A percentile compares a stretch with the other conserved stretches of the same genome.
Evolutionary conservation across 2,329 filamentous ascomycete genomes (phyloP).

Genomic region (Penicillium concentricum): DNA sequence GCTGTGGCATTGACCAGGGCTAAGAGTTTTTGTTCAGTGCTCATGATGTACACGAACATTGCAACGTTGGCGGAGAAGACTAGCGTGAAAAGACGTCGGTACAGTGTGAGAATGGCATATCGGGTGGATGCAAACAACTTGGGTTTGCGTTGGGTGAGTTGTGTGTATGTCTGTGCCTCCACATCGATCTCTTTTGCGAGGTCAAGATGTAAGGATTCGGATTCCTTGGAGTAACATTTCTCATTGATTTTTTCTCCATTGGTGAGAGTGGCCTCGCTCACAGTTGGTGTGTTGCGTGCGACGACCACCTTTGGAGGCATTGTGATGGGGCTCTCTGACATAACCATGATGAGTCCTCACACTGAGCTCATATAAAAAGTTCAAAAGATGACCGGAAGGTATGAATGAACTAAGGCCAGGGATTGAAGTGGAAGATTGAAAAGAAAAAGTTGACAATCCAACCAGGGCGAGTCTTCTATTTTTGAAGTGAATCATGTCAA

Average conservation of each 20-base stretch:
- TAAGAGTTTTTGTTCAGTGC: constrained; percentile 35
- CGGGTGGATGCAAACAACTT: constrained; percentile 33
- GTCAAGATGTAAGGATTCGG: not conserved
- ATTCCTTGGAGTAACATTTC: constrained; percentile 12
- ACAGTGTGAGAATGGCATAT: constrained; percentile 41
- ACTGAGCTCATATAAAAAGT: constrained; percentile 4
- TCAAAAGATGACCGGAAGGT: constrained; percentile 18
- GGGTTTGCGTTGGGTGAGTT: constrained; percentile 20
- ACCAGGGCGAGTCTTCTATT: constrained; percentile 9
- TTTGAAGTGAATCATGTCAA: constrained; percentile 5
- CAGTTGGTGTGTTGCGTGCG: constrained; percentile 1
- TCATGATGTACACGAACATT: constrained; percentile 39
- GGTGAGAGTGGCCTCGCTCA: constrained; percentile 22
- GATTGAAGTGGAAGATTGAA: not conserved
- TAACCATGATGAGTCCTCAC: constrained; percentile 5
- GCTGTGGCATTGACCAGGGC: constrained; percentile 45
- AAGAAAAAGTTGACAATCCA: constrained; percentile 18
- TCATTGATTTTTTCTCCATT: constrained; percentile 18
- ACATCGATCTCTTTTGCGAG: constrained; percentile 19
- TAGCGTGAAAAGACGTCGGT: constrained; percentile 45
- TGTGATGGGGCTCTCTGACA: constrained; percentile 19
- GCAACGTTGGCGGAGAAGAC: constrained; percentile 42
- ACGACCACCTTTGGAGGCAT: constrained; percentile 6
- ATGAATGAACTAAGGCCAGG: not conserved
- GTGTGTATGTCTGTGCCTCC: constrained; percentile 33